Evolutionary conservation across 495 filamentous ascomycete species (phyloP).

Genomic region (Aspergillus leporis): DNA sequence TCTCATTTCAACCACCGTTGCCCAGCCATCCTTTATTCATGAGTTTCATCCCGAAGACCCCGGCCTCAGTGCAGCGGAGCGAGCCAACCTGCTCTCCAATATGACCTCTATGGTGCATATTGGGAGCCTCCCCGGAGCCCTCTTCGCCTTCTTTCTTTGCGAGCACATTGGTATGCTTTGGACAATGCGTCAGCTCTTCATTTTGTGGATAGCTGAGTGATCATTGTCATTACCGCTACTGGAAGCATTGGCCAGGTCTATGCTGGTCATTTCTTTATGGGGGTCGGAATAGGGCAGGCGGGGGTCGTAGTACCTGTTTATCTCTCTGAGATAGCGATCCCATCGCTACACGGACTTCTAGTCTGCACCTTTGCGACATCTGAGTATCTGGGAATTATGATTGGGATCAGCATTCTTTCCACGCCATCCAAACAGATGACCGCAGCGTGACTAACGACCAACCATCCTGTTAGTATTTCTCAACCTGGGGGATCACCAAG

Average conservation of each 20-base stretch:
- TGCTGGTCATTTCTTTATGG: constrained; percentile 59
- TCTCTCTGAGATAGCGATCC: constrained; percentile 59
- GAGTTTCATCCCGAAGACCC: constrained; percentile 21
- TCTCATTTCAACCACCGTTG: constrained; percentile 45
- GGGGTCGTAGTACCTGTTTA: constrained; percentile 59
- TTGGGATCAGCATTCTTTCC: constrained; percentile 26
- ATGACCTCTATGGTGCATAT: constrained; percentile 66
- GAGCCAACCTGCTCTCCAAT: constrained; percentile 57
- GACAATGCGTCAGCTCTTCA: constrained; percentile 58
- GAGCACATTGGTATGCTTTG: constrained; percentile 61
- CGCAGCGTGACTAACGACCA: constrained; percentile 7
- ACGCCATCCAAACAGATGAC: not conserved
- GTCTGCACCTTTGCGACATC: constrained; percentile 61
- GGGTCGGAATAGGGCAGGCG: constrained; percentile 60
- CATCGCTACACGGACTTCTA: constrained; percentile 52
- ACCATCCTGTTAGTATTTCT: constrained; percentile 23
- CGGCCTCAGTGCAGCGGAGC: constrained; percentile 46
- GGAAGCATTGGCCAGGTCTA: constrained; percentile 56
- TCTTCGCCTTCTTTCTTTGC: constrained; percentile 59
- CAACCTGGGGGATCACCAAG: constrained; percentile 53
- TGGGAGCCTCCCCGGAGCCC: constrained; percentile 55
- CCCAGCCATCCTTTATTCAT: constrained; percentile 29
- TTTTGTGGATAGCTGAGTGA: constrained; percentile 57
- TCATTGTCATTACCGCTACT: constrained; percentile 56
- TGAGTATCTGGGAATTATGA: constrained; percentile 63